Evolutionary conservation across 495 filamentous ascomycete genomes (phyloP).

Genomic region (Neurospora hispaniola): DNA sequence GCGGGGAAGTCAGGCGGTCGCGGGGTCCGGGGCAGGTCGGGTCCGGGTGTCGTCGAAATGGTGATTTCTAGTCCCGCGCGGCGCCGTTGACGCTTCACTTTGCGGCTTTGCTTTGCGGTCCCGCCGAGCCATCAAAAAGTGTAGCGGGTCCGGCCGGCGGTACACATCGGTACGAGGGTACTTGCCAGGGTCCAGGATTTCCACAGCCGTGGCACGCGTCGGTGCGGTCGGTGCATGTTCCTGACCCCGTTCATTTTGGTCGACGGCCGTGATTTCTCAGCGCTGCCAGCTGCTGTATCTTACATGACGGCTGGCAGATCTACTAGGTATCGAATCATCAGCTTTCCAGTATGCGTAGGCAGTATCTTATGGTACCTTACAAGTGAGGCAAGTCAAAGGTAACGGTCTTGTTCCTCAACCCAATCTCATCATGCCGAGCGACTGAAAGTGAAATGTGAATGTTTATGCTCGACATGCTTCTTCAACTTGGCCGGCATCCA

Average conservation of each 20-base stretch:
- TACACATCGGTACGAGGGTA: background rate
- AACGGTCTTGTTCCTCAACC: background rate
- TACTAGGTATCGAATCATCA: background rate
- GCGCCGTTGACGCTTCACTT: slow-evolving; percentile 1
- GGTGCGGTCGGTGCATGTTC: background rate
- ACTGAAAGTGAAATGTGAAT: background rate
- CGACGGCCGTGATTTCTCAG: background rate
- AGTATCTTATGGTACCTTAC: background rate
- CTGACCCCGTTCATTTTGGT: background rate
- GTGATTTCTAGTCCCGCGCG: background rate
- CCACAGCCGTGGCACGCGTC: background rate
- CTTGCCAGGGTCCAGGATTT: background rate
- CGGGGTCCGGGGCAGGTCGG: background rate
- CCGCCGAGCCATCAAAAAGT: background rate
- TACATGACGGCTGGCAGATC: background rate
- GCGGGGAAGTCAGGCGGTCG: background rate
- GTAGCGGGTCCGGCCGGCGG: background rate
- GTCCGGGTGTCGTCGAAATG: background rate
- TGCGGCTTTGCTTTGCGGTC: slow-evolving; percentile 1
- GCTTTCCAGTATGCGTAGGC: background rate
- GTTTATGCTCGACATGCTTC: background rate
- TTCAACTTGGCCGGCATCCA: background rate
- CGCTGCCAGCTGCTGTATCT: background rate
- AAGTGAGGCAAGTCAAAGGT: background rate
- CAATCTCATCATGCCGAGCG: slow-evolving; percentile 2